A percentile compares a stretch with the other conserved stretches of the same genome.
These are phyloP conservation scores for Ceratocystis alfenasii DNA, from an alignment of 2,329 filamentous ascomycete species.

Conservation along the genomic window DNA sequence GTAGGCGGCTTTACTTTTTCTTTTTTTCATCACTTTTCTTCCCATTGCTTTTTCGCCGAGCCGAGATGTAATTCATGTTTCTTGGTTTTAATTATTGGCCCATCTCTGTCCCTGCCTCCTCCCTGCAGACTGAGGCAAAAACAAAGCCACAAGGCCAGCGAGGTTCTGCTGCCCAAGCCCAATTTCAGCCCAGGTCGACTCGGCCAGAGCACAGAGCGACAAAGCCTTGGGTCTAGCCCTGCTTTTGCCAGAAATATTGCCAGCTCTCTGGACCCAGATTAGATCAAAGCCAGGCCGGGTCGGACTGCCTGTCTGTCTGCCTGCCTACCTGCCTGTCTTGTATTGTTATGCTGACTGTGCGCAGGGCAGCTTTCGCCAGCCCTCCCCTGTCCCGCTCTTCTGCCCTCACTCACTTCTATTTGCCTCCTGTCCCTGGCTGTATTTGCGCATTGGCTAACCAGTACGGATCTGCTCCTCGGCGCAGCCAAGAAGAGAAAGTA, in stretches of 20 bases:
- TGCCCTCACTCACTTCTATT: background rate
- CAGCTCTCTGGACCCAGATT: background rate
- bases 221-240: background rate
- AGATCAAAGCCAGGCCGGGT: background rate
- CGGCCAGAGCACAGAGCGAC: background rate
- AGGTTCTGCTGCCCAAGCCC: background rate
- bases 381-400: background rate
- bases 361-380: too few relatives aligned
- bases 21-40: too few relatives aligned
- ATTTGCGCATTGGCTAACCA: background rate
- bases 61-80: too few relatives aligned
- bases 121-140: too few relatives aligned
- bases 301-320: background rate
- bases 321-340: background rate
- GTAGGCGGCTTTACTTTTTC: too few relatives aligned
- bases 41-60: too few relatives aligned
- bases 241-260: background rate
- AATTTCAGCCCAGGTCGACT: background rate
- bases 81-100: too few relatives aligned
- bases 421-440: background rate
- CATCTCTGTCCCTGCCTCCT: too few relatives aligned
- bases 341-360: too few relatives aligned
- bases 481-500: background rate
- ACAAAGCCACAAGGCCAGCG: background rate
- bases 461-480: background rate